Conservation (phyloP, 1,284 basidiomycete genomes). For the Cutaneotrichosporon mucoides region DNA sequence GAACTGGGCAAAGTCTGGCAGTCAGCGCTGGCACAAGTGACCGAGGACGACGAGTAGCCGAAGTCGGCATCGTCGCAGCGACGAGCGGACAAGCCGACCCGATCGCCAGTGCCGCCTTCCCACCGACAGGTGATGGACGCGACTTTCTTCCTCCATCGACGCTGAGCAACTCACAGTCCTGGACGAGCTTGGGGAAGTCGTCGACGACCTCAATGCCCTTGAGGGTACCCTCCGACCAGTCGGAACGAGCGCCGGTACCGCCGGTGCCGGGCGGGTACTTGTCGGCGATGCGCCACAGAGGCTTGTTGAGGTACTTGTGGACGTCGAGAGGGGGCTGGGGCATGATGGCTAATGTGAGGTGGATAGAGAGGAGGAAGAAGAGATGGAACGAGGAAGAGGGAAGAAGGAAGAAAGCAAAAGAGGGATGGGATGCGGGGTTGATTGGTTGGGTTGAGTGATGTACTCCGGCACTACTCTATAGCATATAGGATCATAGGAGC, state of each 20-base stretch:
- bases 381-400: background rate
- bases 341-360: conserved; percentile 29
- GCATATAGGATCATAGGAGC: too few relatives aligned
- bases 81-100: too few relatives aligned
- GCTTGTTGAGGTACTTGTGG: conserved; percentile 41
- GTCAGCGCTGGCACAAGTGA: background rate
- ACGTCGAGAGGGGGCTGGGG: conserved; percentile 49
- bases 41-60: background rate
- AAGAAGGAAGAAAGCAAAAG: background rate
- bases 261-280: conserved; percentile 48
- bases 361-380: background rate
- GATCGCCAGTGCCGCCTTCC: too few relatives aligned
- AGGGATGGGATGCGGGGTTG: background rate
- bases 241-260: conserved; percentile 42
- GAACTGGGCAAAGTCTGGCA: conserved; percentile 22
- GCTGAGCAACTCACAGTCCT: conserved; percentile 38
- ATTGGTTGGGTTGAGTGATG: too few relatives aligned
- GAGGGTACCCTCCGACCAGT: conserved; percentile 41
- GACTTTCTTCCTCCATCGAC: background rate
- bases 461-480: too few relatives aligned
- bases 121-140: background rate
- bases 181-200: conserved; percentile 37
- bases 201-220: conserved; percentile 43
- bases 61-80: background rate
- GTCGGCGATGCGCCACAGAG: conserved; percentile 38